Conservation (phyloP, 139 green algal species). For the Nannochloris sp. region DNA sequence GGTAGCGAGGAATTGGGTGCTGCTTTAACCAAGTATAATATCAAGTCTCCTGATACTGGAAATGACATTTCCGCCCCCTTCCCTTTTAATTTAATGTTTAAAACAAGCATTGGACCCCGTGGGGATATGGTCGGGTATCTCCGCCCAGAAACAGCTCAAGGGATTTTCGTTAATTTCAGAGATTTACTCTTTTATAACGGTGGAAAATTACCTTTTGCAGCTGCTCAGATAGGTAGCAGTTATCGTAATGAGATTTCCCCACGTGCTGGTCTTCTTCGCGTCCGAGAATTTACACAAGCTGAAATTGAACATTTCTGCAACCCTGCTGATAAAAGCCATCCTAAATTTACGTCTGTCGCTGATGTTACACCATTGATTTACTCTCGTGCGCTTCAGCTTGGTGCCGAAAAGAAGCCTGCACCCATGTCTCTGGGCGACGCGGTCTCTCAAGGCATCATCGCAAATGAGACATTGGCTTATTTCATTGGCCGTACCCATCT, state of each 20-base stretch:
- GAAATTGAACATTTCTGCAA: slow-evolving; percentile 99
- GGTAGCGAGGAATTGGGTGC: slow-evolving; percentile 61
- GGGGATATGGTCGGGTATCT: slow-evolving; percentile 82
- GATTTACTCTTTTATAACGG: slow-evolving; percentile 99
- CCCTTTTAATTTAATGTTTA: slow-evolving; percentile 99
- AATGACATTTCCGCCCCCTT: slow-evolving; percentile 89
- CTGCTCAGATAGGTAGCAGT: slow-evolving; percentile 85
- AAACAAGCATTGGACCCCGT: slow-evolving; percentile 76
- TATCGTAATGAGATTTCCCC: slow-evolving; percentile 97
- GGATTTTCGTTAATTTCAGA: slow-evolving; percentile 91
- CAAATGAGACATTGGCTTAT: slow-evolving; percentile 98
- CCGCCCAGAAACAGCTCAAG: slow-evolving; percentile 83
- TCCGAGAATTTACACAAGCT: slow-evolving; percentile 97
- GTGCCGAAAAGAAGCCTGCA: slow-evolving; percentile 77
- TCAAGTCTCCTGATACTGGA: slow-evolving; percentile 87
- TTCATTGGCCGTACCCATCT: slow-evolving; percentile 98
- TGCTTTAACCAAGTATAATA: slow-evolving; percentile 65
- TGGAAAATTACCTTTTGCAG: slow-evolving; percentile 94
- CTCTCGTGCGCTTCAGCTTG: slow-evolving; percentile 77
- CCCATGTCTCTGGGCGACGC: slow-evolving; percentile 75
- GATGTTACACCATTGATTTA: slow-evolving; percentile 85
- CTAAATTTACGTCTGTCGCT: slow-evolving; percentile 81
- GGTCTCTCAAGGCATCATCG: slow-evolving; percentile 81
- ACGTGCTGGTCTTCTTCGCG: slow-evolving; percentile 84
- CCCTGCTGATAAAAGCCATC: slow-evolving; percentile 87